phyloP scores from a whole-genome alignment of 192 early-diverging fungal genomes.

The Dissophora globulifera region DNA sequence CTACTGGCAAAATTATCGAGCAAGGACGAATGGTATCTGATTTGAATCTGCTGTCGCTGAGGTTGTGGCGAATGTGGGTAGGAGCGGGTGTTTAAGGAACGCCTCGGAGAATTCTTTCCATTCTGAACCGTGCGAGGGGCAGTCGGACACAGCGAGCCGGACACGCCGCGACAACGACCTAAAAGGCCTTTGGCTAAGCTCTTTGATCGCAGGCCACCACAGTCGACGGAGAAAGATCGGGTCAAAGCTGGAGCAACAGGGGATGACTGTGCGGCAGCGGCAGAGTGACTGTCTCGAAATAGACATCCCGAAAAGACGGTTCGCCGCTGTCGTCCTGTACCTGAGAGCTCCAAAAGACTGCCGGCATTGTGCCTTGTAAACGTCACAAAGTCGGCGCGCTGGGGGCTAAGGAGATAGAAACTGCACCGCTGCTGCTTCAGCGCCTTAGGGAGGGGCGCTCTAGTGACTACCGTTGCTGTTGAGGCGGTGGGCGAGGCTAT shows the following conservation, averaged over 20 bases:
- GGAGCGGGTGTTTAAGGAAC: constrained; percentile 6
- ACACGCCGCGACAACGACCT: background rate
- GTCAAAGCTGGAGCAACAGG: background rate
- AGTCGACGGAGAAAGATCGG: background rate
- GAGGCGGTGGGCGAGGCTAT: background rate
- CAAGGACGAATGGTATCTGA: constrained; percentile 9
- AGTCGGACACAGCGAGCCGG: background rate
- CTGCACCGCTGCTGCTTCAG: background rate
- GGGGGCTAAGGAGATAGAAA: background rate
- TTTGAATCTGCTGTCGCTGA: background rate
- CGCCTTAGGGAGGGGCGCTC: background rate
- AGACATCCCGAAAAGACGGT: background rate
- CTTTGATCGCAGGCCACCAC: no score
- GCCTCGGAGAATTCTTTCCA: constrained; percentile 25
- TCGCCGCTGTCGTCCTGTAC: background rate
- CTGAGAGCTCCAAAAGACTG: background rate
- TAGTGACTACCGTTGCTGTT: background rate
- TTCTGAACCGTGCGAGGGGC: constrained; percentile 15
- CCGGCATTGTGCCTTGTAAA: background rate
- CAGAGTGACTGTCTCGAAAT: background rate
- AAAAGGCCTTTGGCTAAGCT: no score
- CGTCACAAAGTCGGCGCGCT: background rate
- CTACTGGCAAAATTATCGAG: background rate
- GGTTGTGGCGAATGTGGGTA: background rate
- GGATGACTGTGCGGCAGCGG: background rate